These are phyloP conservation scores for Rubus idaeus DNA, from an alignment of 306 rosid genomes.

Conservation along the genomic window DNA sequence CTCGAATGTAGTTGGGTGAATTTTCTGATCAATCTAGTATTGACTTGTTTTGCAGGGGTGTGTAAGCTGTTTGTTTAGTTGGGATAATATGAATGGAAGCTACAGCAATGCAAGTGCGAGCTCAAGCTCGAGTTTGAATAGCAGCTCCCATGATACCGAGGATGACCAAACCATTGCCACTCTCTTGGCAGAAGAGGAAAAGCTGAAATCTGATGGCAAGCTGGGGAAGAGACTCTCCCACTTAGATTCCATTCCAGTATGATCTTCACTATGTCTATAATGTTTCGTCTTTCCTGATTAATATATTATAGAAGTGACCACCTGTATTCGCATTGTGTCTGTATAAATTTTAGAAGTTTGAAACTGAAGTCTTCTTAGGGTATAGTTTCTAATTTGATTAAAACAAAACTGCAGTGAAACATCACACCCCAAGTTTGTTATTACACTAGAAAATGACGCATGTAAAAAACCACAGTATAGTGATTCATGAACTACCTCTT, in stretches of 20 bases:
- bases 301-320: background rate
- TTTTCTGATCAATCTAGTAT: conserved; percentile 2
- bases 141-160: conserved; percentile 77
- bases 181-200: conserved; percentile 67
- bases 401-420: background rate
- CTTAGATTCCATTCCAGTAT: conserved; percentile 91
- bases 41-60: conserved; percentile 24
- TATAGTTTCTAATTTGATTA: background rate
- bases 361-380: no score
- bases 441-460: background rate
- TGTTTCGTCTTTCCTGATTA: background rate
- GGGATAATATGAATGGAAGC: conserved; percentile 56
- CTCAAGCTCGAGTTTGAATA: conserved; percentile 85
- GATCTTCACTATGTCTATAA: conserved; percentile 13
- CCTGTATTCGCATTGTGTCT: background rate
- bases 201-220: conserved; percentile 37
- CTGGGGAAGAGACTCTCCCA: conserved; percentile 89
- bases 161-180: conserved; percentile 88
- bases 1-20: background rate
- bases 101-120: conserved; percentile 74
- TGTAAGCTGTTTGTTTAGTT: conserved; percentile 6
- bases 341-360: background rate
- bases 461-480: background rate
- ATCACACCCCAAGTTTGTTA: background rate
- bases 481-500: background rate